phyloP scores from a whole-genome alignment of 2,329 filamentous ascomycete species.

The Aureobasidium sp. region DNA sequence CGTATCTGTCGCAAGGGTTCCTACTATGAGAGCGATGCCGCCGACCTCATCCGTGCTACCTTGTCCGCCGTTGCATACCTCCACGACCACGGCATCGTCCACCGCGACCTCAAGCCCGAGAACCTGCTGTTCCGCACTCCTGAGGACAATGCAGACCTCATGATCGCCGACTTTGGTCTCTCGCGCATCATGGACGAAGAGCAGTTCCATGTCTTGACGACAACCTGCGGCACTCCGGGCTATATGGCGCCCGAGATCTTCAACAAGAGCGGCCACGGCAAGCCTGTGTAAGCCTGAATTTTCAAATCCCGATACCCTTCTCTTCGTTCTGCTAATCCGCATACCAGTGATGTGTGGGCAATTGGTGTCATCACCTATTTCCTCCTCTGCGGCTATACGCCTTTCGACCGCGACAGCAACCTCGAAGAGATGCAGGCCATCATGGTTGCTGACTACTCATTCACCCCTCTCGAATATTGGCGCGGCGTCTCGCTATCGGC shows the following conservation, averaged over 20 bases:
- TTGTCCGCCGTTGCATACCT: slow-evolving; percentile 97
- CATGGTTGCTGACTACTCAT: slow-evolving; percentile 90
- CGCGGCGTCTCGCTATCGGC: slow-evolving; percentile 76
- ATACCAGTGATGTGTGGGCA: slow-evolving; percentile 77
- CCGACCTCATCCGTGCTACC: slow-evolving; percentile 87
- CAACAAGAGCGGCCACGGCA: slow-evolving; percentile 96
- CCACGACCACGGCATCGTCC: slow-evolving; percentile 96
- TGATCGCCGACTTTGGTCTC: slow-evolving; percentile 95
- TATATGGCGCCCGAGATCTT: slow-evolving; percentile 99
- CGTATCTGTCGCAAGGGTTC: slow-evolving; percentile 97
- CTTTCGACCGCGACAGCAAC: slow-evolving; percentile 94
- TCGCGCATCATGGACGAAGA: slow-evolving; percentile 98
- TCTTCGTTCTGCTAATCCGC: neutral
- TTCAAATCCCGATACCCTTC: neutral
- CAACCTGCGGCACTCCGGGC: slow-evolving; percentile 92
- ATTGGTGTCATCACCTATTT: slow-evolving; percentile 99
- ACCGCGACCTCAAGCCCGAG: slow-evolving; percentile 95
- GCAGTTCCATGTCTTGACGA: slow-evolving; percentile 94
- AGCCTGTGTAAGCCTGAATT: slow-evolving; percentile 72
- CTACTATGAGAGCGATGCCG: slow-evolving; percentile 96
- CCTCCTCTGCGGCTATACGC: slow-evolving; percentile 93
- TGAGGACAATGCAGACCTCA: slow-evolving; percentile 91
- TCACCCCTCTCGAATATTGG: slow-evolving; percentile 94
- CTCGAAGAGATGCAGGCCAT: slow-evolving; percentile 99
- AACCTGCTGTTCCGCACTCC: slow-evolving; percentile 94